phyloP scores from a whole-genome alignment of 2,329 filamentous ascomycete genomes.

The Coniochaeta pulveracea region DNA sequence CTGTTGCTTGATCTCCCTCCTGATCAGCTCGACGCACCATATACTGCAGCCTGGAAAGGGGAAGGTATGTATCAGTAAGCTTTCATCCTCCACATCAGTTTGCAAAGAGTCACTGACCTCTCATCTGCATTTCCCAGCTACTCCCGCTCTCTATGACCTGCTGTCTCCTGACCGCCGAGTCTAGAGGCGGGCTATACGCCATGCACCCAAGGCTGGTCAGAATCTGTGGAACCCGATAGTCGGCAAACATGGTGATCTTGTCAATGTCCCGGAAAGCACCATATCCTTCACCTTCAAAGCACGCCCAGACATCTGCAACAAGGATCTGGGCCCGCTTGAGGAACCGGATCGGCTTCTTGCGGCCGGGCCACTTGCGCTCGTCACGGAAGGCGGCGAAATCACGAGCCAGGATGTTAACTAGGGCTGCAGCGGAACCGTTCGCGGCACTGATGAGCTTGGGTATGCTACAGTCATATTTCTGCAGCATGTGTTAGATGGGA shows the following conservation, averaged over 20 bases:
- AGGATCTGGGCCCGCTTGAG: slow-evolving; percentile 94
- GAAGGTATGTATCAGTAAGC: slow-evolving; percentile 2
- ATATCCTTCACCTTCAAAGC: slow-evolving; percentile 70
- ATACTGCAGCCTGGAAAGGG: slow-evolving; percentile 82
- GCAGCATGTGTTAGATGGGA: too few relatives aligned
- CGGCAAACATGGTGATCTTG: slow-evolving; percentile 96
- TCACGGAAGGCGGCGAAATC: slow-evolving; percentile 84
- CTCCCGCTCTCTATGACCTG: slow-evolving; percentile 60
- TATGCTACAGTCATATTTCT: slow-evolving; percentile 70
- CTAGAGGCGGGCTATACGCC: slow-evolving; percentile 71
- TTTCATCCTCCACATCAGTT: not conserved
- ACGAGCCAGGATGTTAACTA: slow-evolving; percentile 76
- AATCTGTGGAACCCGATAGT: slow-evolving; percentile 94
- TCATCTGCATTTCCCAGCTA: slow-evolving; percentile 74
- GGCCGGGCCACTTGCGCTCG: slow-evolving; percentile 62
- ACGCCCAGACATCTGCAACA: slow-evolving; percentile 93
- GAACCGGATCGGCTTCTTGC: slow-evolving; percentile 59
- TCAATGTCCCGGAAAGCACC: slow-evolving; percentile 84
- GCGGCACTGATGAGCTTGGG: slow-evolving; percentile 62
- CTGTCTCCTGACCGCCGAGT: slow-evolving; percentile 54
- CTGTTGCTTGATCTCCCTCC: slow-evolving; percentile 62
- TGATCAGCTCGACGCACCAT: slow-evolving; percentile 87
- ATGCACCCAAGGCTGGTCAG: slow-evolving; percentile 74
- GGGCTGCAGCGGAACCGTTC: slow-evolving; percentile 64
- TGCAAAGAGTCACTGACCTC: slow-evolving; percentile 42